Percentiles rank a stretch among this genome's conserved stretches.
These are phyloP conservation scores for Oryza australiensis DNA, from an alignment of 176 grass and related monocot species.

Conservation along the genomic window DNA sequence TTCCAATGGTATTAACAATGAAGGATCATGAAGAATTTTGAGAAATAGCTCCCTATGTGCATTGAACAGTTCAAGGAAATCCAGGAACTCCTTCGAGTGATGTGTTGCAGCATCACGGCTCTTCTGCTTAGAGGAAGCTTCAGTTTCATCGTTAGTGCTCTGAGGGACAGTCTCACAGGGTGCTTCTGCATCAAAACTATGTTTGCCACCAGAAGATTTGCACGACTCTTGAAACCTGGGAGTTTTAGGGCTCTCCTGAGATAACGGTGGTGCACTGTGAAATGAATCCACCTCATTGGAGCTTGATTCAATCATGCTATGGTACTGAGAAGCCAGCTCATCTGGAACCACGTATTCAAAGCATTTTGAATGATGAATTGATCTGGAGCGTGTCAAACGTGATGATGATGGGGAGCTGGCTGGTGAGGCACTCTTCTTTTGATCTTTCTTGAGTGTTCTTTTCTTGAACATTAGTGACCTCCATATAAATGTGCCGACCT, in stretches of 20 bases:
- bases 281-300: slow-evolving; percentile 32
- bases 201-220: slow-evolving; percentile 20
- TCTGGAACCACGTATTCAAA: slow-evolving; percentile 53
- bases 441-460: slow-evolving; percentile 38
- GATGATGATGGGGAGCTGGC: slow-evolving; percentile 36
- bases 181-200: slow-evolving; percentile 33
- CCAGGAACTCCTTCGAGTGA: slow-evolving; percentile 67
- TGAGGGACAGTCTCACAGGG: slow-evolving; percentile 8
- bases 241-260: slow-evolving; percentile 1
- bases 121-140: slow-evolving; percentile 27
- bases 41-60: slow-evolving; percentile 66
- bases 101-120: slow-evolving; percentile 26
- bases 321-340: slow-evolving; percentile 35
- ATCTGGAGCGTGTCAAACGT: slow-evolving; percentile 42
- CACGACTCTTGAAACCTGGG: background rate
- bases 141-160: slow-evolving; percentile 19
- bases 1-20: slow-evolving; percentile 38
- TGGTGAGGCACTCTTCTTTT: slow-evolving; percentile 25
- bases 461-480: slow-evolving; percentile 51
- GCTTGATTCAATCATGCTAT: slow-evolving; percentile 19
- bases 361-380: slow-evolving; percentile 68
- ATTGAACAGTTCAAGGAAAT: slow-evolving; percentile 60
- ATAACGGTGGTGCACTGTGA: slow-evolving; percentile 12
- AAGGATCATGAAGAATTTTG: slow-evolving; percentile 71
- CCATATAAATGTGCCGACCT: slow-evolving; percentile 25